Evolutionary conservation across 2,329 filamentous ascomycete genomes (phyloP), one percentile per base, ranked within the genome.

Genomic region (Endoconidiophora polonica): DNA sequence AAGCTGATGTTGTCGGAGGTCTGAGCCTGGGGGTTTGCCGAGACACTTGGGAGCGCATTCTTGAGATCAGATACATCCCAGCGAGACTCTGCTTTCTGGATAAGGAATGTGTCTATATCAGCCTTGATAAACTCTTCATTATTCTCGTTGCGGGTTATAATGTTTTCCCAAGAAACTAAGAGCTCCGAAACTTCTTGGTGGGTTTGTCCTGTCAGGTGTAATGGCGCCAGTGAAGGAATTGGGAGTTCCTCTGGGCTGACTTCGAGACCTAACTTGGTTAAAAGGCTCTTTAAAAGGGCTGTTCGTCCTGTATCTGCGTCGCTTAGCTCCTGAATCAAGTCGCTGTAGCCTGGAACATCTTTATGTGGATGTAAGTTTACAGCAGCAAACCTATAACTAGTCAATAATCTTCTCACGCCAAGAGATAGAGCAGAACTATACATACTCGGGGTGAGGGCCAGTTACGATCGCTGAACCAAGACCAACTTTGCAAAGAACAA

Each of bases 391-490:
- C 87, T 94, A 7, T 38, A 49, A 3, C 4, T n/a, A 20, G 39
- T 58, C 50, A 59, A 51, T 38, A 16, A 5, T 18, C 22, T n/a
- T 36, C 18, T 20, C 7, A n/a, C 7, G 2, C 5, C 9, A 2
- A 23, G 22, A 14, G n/a, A 16, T 9, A n/a, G 16, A 18, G 12
- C 18, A 44, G 12, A 12, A 37, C 43, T 2, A 9, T 6, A 57
- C 65, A 47, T 54, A 93, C 85, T 98, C 91, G 47, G 90, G 90
- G 70, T 98, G 91, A 38, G 87, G 85, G 0, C 88, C 87, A 0
- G 84, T 93, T 16, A 98, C 65, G 4, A 96, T 65, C 1, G 77
- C 86, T 38, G 76, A 76, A 1, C 91, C 91, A 42, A 86, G 76
- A 0, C 87, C 88, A 42, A 94, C 73, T 55, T 80, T 83, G 59